Base-by-base conservation (phyloP, 2,329 filamentous ascomycete species). In the Trichophyton equinum region DNA sequence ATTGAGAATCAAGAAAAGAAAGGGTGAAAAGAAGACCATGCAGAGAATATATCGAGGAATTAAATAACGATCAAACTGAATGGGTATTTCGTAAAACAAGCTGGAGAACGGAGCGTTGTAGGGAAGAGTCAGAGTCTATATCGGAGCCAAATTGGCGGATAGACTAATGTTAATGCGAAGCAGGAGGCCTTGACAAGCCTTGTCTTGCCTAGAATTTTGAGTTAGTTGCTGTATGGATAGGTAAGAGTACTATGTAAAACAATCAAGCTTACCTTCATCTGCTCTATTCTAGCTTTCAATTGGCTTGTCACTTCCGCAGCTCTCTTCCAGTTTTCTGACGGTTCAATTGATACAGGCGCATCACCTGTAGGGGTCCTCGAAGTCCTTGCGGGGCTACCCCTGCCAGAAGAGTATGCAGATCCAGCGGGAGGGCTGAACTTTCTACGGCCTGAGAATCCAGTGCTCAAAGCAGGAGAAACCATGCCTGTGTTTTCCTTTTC, bases 291-390 rank as follows among this genome's bases (percentile, higher is more conserved):
- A 59, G 92, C 91, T 78, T 97, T 99, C 69, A 99, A 75, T 73
- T 96, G 94, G 74, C 91, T 96, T 60, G 94, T 99, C 62, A 99
- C 94, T 77, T 99, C 94, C 1, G 94, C 94, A 18, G 94, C 94
- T 67, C 94, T 82, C 77, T 91, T 95, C 94, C 94, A 99, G 72
- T 91, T 97, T 77, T 99, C 94, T 18, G 86, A 85, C 0, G 85
- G 85, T 55, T 85, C 82, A 15, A 75, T 72, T 53, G 67, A 74
- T 67, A 65, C 72, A 62, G 63, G 70, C 58, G 65, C 68, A 58
- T 61, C 57, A 15, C 62, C 70, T 63, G 13, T 68, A 66, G 57
- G 57, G 3, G 57, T 44, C 11, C 60, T 58, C 30, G 46, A 62
- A 8, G 59, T 59, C 25, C 74, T 68, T 8, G 72, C 75, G 3